Evolutionary conservation across 495 filamentous ascomycete genomes (phyloP), one percentile per base, ranked within the genome.

Genomic region (Aspergillus asperescens): DNA sequence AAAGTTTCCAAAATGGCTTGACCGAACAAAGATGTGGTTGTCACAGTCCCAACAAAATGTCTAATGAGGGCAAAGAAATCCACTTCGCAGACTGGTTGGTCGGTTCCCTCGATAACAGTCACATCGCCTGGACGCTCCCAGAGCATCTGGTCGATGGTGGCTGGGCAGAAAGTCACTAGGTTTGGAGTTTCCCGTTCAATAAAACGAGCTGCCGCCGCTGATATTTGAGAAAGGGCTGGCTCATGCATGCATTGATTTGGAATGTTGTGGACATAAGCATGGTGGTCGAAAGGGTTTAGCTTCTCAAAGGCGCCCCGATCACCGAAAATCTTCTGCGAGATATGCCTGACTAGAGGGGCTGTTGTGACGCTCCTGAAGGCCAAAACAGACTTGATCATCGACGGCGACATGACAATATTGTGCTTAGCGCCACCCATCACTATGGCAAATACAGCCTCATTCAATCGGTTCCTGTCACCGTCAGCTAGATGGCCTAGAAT

Each of bases 121-220:
- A 76, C 68, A 4, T 67, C 57, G 18, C 69, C 72, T 18, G 56
- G 61, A 5, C 80, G 77, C 61, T 87, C 84, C 83, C 84, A 86
- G 0, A 63, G 66, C 48, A 69, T 69, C 54, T 84, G 78, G 55
- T 88, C 83, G 22, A 86, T 78, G 5, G 75, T 59, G 39, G 80
- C 81, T n/a, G 69, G 65, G 29, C 66, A 73, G 54, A 83, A 84
- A 5, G 77, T 79, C 22, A 86, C 78, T 25, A 87, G 54, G 46
- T 79, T 75, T 0, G 54, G 73, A 55, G 49, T 76, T 50, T 63
- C 73, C 47, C 51, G 64, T 48, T 69, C 75, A 3, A 84, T 57
- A 15, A 66, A 52, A 0, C 52, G 52, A n/a, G 67, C 58, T 7
- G 71, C 70, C 1, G 55, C 27, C 1, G 56, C 44, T 4, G 75